Base-by-base conservation (phyloP, 73 alveolate genomes). In the Paraurostyla sp. region DNA sequence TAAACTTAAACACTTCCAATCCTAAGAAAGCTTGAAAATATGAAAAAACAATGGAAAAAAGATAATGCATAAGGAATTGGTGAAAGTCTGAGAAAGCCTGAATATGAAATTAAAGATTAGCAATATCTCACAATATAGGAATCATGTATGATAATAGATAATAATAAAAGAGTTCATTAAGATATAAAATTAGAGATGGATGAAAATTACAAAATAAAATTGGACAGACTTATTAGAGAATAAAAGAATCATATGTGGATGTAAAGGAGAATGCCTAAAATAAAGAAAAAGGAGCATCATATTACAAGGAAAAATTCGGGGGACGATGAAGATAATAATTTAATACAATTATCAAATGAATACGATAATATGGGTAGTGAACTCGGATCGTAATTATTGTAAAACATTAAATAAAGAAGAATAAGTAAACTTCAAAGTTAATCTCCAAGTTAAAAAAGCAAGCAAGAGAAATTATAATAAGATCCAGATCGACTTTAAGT, bases 221-320 rank as follows among this genome's bases (percentile, higher is more conserved):
- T 73, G 27, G 86, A 49, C 9, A 27, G n/a, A 13, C 32, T 48
- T 2, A 73, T 73, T 0, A 73, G 29, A 30, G 2, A 32, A 16
- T 33, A 73, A 13, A 3, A 73, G 42, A 23, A 38, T 11, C 23
- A 36, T 46, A 25, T 0, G 16, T 73, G 71, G 65, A 7, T 32
- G 7, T 73, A 73, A 50, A 16, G 38, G 11, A 40, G 86, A 48
- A 73, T 73, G 86, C 86, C 86, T 25, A 73, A 73, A 45, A 56
- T 73, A 9, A 73, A 33, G 42, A 73, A 73, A 49, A 15, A 20
- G 9, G 20, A 43, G 42, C 32, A 48, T 11, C 46, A 45, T 43
- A 29, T 73, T 25, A 15, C 45, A 33, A 48, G 71, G 29, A 73
- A 71, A 73, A 35, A 27, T 46, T 65, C 82, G 7, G 22, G 9